Evolutionary conservation across 2,329 filamentous ascomycete species (phyloP).

Genomic region (Phoma sp.): DNA sequence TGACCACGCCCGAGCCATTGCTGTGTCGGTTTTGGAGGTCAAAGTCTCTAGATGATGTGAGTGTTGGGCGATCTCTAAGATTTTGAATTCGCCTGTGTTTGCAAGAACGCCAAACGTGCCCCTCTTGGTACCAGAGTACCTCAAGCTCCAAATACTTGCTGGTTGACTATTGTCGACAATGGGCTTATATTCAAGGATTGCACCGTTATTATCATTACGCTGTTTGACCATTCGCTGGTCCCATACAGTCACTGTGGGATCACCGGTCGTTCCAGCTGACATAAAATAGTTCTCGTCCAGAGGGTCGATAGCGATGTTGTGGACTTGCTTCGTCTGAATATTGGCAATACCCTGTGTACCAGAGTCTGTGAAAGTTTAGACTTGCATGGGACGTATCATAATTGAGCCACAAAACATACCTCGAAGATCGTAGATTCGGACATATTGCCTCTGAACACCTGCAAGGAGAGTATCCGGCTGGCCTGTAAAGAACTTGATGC

Average conservation of each 20-base stretch:
- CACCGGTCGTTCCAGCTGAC: conserved; percentile 73
- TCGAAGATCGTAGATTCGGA: conserved; percentile 79
- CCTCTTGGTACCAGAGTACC: conserved; percentile 64
- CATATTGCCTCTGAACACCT: conserved; percentile 75
- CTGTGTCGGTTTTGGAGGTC: conserved; percentile 25
- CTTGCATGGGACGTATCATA: background rate
- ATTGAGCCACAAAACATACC: conserved; percentile 55
- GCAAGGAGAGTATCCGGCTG: conserved; percentile 77
- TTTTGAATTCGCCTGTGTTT: conserved; percentile 64
- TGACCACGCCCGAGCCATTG: conserved; percentile 45
- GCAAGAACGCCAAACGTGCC: conserved; percentile 65
- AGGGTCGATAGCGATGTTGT: conserved; percentile 77
- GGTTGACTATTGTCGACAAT: conserved; percentile 57
- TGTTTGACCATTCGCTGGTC: conserved; percentile 65
- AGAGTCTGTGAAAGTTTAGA: conserved; percentile 41
- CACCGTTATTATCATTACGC: conserved; percentile 52
- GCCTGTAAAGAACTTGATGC: conserved; percentile 80
- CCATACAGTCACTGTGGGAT: conserved; percentile 78
- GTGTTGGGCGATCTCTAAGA: conserved; percentile 62
- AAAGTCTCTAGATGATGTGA: conserved; percentile 38
- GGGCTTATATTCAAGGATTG: conserved; percentile 64
- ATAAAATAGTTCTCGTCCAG: conserved; percentile 84
- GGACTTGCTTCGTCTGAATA: conserved; percentile 63
- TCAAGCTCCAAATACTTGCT: conserved; percentile 65
- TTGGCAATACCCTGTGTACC: conserved; percentile 55